Conservation (phyloP, 1,139 yeast genomes). For the Geotrichum restrictum region DNA sequence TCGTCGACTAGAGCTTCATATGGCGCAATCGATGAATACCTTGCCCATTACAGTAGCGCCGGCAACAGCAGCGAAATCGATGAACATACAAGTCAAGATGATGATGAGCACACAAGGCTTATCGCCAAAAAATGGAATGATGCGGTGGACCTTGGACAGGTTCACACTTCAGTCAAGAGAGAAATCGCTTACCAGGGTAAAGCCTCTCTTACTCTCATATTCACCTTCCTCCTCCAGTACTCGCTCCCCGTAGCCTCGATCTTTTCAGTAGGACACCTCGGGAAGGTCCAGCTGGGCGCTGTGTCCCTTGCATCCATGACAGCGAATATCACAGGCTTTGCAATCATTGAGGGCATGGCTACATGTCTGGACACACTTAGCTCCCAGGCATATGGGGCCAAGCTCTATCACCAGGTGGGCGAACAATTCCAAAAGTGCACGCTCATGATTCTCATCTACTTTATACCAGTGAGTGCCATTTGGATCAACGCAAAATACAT, state of each 20-base stretch:
- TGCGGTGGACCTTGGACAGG: slow-evolving; percentile 41
- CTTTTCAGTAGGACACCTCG: slow-evolving; percentile 77
- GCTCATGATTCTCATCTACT: slow-evolving; percentile 46
- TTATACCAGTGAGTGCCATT: slow-evolving; percentile 47
- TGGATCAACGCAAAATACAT: slow-evolving; percentile 58
- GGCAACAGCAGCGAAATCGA: background rate
- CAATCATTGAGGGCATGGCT: slow-evolving; percentile 82
- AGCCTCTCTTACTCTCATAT: slow-evolving; percentile 35
- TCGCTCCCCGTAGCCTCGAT: slow-evolving; percentile 81
- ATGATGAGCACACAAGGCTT: slow-evolving; percentile 28
- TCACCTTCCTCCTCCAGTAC: slow-evolving; percentile 76
- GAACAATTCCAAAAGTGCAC: slow-evolving; percentile 54
- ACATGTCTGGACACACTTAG: slow-evolving; percentile 85
- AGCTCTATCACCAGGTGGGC: slow-evolving; percentile 51
- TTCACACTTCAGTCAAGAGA: slow-evolving; percentile 44
- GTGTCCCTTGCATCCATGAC: slow-evolving; percentile 88
- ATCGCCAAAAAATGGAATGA: slow-evolving; percentile 36
- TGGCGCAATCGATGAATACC: background rate
- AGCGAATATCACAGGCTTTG: slow-evolving; percentile 70
- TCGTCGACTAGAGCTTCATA: background rate
- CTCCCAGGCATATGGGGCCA: slow-evolving; percentile 60
- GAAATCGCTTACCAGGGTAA: slow-evolving; percentile 39
- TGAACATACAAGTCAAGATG: slow-evolving; percentile 9
- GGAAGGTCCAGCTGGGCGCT: slow-evolving; percentile 68
- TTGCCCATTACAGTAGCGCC: too few species aligned